Conservation (phyloP, 116 monocot genomes). For the Thalassia testudinum region DNA sequence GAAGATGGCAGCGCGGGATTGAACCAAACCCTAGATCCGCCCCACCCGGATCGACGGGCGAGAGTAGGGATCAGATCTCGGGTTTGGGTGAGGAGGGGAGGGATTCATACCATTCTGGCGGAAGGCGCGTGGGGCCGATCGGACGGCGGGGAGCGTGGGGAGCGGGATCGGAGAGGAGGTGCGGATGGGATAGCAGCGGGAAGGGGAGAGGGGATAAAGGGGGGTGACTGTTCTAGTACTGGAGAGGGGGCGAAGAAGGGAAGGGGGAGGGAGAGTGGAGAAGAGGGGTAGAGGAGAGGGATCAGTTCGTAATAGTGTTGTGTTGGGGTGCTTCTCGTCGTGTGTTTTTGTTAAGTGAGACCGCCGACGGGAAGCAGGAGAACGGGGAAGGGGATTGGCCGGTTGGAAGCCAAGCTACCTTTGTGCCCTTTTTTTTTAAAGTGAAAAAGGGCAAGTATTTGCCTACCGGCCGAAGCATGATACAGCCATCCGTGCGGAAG, state of each 20-base stretch:
- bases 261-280: not conserved
- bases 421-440: too few relatives aligned
- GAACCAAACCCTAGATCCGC: not conserved
- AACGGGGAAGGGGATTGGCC: too few relatives aligned
- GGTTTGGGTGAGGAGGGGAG: not conserved
- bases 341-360: too few relatives aligned
- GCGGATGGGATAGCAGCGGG: not conserved
- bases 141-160: not conserved
- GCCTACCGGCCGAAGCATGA: too few relatives aligned
- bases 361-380: too few relatives aligned
- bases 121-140: not conserved
- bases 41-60: not conserved
- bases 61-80: too few relatives aligned
- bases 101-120: not conserved
- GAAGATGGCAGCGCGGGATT: not conserved
- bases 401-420: too few relatives aligned
- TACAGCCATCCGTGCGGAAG: too few relatives aligned
- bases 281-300: not conserved
- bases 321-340: too few relatives aligned
- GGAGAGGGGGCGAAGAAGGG: not conserved
- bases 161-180: not conserved
- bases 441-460: too few relatives aligned
- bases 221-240: too few relatives aligned
- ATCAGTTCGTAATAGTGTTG: conserved; percentile 1
- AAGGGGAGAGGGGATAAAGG: too few relatives aligned